Evolutionary conservation across 306 rosid species (phyloP).

Genomic region (Quercus aquifolioides): DNA sequence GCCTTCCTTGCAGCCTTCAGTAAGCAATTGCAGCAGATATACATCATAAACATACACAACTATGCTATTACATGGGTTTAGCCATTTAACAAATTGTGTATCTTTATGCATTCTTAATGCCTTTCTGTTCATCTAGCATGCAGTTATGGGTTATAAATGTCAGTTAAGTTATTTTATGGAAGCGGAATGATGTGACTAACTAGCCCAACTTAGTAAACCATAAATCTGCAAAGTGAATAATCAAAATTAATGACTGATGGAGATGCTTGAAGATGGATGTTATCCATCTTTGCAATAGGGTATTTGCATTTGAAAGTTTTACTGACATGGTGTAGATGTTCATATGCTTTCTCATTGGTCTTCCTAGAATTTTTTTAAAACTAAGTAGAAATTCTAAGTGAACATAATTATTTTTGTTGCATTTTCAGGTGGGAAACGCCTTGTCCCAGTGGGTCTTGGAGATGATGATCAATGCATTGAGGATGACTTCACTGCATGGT

Average conservation of each 20-base stretch:
- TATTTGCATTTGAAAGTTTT: conserved; percentile 2
- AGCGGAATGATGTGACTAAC: not conserved
- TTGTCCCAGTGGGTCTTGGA: conserved; percentile 82
- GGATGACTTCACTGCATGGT: conserved; percentile 99
- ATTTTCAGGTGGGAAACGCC: conserved; percentile 78
- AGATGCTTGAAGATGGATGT: not conserved
- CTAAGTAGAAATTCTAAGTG: not conserved
- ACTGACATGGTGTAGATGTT: not conserved
- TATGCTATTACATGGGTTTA: not conserved
- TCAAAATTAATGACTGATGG: not conserved
- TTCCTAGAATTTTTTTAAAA: not conserved
- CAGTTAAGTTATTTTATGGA: not conserved
- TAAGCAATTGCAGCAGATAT: not conserved
- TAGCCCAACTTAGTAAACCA: not conserved
- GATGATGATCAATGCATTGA: conserved; percentile 98
- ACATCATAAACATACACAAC: not conserved
- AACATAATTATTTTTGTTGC: conserved; percentile 6
- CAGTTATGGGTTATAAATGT: not conserved
- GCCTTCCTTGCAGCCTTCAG: not conserved
- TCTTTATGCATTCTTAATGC: not conserved
- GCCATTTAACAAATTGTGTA: not conserved
- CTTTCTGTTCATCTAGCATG: not conserved
- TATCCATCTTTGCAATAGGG: not conserved
- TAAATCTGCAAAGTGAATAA: not conserved
- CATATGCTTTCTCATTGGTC: conserved; percentile 4